Conservation (phyloP, 116 monocot genomes). For the Phalaenopsis hybrid region DNA sequence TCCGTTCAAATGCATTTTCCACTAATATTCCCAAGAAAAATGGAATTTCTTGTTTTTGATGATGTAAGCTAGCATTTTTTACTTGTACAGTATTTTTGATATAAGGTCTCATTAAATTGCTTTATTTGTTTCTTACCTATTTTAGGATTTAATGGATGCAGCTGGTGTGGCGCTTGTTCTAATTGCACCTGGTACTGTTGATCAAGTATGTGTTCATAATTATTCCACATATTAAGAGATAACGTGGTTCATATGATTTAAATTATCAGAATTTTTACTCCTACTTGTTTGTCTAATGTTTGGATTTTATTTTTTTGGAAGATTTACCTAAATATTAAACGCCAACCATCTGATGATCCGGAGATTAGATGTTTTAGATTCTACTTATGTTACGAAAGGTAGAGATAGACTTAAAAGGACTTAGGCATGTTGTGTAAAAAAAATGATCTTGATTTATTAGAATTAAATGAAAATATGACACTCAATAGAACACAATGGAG, state of each 20-base stretch:
- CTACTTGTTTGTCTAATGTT: neutral
- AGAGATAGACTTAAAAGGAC: too few relatives aligned
- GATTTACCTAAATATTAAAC: too few relatives aligned
- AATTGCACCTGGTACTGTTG: constrained; percentile 88
- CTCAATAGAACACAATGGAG: too few relatives aligned
- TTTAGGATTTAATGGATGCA: constrained; percentile 65
- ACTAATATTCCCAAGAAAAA: neutral
- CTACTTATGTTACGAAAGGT: too few relatives aligned
- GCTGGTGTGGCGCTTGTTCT: constrained; percentile 69
- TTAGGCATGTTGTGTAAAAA: too few relatives aligned
- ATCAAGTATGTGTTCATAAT: constrained; percentile 53
- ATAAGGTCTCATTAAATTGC: neutral
- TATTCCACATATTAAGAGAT: neutral
- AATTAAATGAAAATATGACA: too few relatives aligned
- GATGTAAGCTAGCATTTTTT: neutral
- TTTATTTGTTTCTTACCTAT: neutral
- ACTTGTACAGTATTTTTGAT: neutral
- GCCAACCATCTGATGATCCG: too few relatives aligned
- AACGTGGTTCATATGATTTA: neutral
- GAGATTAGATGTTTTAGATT: too few relatives aligned
- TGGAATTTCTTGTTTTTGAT: neutral
- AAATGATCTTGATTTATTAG: too few relatives aligned
- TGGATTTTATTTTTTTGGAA: neutral
- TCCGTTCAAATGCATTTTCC: neutral
- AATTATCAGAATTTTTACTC: neutral